Conservation (phyloP, 2,329 filamentous ascomycete species). For the Monosporascus sp. region DNA sequence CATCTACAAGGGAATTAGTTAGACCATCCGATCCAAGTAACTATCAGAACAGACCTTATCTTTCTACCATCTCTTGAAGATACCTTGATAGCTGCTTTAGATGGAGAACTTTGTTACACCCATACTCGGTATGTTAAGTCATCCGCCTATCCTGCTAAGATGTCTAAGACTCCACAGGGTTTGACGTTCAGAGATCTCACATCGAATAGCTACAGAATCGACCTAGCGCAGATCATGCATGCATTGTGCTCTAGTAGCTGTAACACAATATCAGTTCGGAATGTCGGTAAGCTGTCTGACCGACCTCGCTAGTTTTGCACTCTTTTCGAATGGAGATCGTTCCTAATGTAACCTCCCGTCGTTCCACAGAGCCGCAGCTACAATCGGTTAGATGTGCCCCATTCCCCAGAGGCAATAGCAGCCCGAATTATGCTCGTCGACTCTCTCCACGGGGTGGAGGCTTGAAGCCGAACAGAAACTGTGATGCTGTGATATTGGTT, state of each 20-base stretch:
- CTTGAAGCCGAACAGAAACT: too few species aligned
- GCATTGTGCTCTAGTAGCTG: background rate
- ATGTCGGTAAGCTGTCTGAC: background rate
- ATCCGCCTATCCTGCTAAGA: too few species aligned
- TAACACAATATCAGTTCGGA: background rate
- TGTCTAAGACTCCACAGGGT: too few species aligned
- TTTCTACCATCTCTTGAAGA: too few species aligned
- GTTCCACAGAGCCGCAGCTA: background rate
- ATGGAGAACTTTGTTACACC: too few species aligned
- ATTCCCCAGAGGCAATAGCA: background rate
- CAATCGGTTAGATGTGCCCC: background rate
- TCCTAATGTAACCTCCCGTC: background rate
- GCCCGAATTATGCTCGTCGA: background rate
- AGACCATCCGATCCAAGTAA: too few species aligned
- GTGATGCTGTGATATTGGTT: too few species aligned
- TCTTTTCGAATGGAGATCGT: background rate
- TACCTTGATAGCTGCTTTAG: too few species aligned
- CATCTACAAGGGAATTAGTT: constrained; percentile 35
- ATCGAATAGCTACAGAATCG: background rate
- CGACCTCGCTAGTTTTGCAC: background rate
- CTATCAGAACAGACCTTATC: too few species aligned
- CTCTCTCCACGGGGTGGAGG: background rate
- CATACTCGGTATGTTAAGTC: too few species aligned
- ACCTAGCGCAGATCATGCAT: background rate
- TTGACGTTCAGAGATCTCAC: too few species aligned